These are phyloP conservation scores for Hippophae tibetana DNA, from an alignment of 306 rosid species.

Conservation along the genomic window DNA sequence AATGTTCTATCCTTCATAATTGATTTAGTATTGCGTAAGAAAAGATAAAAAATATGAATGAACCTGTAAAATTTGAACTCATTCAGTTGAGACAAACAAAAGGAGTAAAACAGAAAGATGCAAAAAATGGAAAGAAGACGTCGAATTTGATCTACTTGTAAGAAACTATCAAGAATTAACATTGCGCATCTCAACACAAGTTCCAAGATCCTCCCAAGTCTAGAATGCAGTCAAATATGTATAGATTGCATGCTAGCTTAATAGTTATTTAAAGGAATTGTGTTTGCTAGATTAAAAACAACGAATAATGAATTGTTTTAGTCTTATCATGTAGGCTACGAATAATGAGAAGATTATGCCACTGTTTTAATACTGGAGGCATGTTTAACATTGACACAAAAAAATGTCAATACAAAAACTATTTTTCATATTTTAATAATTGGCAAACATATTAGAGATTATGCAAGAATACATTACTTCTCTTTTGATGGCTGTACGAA, in stretches of 20 bases:
- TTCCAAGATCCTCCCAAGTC: no score
- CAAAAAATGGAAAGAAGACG: background rate
- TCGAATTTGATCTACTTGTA: background rate
- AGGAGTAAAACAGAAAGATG: background rate
- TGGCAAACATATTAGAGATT: background rate
- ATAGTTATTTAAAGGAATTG: background rate
- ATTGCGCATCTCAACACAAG: background rate
- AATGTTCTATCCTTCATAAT: conserved; percentile 16
- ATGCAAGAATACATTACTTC: conserved; percentile 43
- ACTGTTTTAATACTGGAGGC: no score
- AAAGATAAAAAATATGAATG: background rate
- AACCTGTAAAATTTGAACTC: background rate
- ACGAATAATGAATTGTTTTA: background rate
- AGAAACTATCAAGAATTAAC: no score
- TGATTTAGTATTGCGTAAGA: background rate
- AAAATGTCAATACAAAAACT: background rate
- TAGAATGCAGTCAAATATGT: no score
- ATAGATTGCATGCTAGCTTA: no score
- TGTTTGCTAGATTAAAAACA: background rate
- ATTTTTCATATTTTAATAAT: background rate
- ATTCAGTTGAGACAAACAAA: background rate
- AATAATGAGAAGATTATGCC: no score
- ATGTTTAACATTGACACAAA: no score
- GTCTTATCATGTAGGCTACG: background rate
- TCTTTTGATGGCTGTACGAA: conserved; percentile 85